Evolutionary conservation across 441 rosid genomes (phyloP), one percentile per base, ranked within the genome.

Genomic region (Eutrema salsugineum): DNA sequence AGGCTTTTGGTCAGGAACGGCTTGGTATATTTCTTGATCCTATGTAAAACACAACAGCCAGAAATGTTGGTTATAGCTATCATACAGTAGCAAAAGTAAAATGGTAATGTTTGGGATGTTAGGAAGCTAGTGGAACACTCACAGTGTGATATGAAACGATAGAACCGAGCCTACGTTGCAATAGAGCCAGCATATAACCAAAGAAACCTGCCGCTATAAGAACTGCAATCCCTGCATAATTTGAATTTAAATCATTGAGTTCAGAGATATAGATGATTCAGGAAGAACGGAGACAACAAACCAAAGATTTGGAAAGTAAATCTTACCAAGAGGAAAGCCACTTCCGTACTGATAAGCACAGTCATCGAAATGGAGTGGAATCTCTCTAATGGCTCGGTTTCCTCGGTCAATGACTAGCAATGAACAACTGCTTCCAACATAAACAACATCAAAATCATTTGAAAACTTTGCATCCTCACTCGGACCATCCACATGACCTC

Each of bases 401-500:
- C 98, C 99, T 78, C 97, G 85, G 77, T 94, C 97, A 54, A 92
- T 63, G 33, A 94, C 87, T 63, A 92, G 58, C 63, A 94, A 88
- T 28, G 99, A 92, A 82, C 98, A 92, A 74, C 89, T 90, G 70
- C 86, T 92, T 67, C 87, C 91, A 7, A 83, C 58, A 56, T 90
- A 92, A 53, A 85, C 81, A 65, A 92, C 78, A 77, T 94, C 98
- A 75, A 94, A 92, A 78, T 94, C 97, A 73, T 86, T 80, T 9
- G 99, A 94, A 72, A 90, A 89, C 75, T 85, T 86, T 15, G 96
- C 94, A 76, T 92, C 97, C 84, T 87, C 96, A 44, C 98, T 90
- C 11, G 99, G 97, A 65, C 97, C 97, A 63, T 94, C 97, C 27
- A 87, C 83, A 75, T 94, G 91, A 36, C 91, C 93, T 36, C 89